Evolutionary conservation across 2,329 filamentous ascomycete genomes (phyloP).

Genomic region (Diaporthe citri): DNA sequence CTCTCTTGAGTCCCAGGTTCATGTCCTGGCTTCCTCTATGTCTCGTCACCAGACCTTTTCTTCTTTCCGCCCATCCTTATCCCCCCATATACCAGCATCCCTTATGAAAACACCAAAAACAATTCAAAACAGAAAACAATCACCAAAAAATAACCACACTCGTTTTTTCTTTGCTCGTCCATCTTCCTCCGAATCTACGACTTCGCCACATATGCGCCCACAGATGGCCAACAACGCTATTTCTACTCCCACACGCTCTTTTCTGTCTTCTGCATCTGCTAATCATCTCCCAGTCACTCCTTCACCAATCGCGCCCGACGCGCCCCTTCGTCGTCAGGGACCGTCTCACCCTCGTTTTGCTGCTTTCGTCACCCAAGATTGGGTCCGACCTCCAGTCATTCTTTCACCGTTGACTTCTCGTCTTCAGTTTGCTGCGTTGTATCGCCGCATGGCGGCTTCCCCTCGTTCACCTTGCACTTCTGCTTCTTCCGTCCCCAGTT

Average conservation of each 20-base stretch:
- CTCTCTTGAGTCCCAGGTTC: slow-evolving; percentile 20
- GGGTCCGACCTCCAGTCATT: background rate
- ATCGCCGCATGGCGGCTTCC: background rate
- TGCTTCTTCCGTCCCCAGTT: background rate
- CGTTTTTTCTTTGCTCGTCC: background rate
- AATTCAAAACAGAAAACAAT: slow-evolving; percentile 27
- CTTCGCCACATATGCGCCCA: slow-evolving; percentile 2
- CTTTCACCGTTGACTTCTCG: background rate
- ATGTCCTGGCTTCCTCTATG: slow-evolving; percentile 16
- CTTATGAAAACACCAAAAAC: slow-evolving; percentile 33
- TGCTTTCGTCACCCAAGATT: background rate
- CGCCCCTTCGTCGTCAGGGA: slow-evolving; percentile 25
- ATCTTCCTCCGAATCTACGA: background rate
- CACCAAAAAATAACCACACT: slow-evolving; percentile 18
- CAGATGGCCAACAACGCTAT: background rate
- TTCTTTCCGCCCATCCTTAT: background rate
- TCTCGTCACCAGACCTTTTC: background rate
- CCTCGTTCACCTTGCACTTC: background rate
- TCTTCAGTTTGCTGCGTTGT: background rate
- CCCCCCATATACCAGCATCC: slow-evolving; percentile 24
- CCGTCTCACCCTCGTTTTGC: slow-evolving; percentile 16
- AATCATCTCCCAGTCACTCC: background rate
- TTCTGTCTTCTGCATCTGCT: background rate
- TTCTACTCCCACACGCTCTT: background rate
- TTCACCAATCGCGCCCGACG: slow-evolving; percentile 11